phyloP scores from a whole-genome alignment of 352 stramenopile species.

The Phytophthora ramorum region DNA sequence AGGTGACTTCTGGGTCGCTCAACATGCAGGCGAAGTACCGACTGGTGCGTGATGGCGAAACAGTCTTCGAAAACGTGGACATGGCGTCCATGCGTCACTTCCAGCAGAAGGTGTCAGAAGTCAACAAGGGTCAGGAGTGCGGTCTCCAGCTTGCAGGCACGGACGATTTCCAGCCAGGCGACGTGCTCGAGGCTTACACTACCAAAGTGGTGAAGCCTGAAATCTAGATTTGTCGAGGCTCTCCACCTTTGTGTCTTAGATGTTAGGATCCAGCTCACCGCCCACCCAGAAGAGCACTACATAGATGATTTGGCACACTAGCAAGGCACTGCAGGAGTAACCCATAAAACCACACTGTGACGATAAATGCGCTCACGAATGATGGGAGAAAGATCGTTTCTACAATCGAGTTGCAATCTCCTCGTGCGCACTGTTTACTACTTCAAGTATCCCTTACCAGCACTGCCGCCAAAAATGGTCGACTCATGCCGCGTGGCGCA shows the following conservation, averaged over 20 bases:
- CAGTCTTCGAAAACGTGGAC: slow-evolving; percentile 83
- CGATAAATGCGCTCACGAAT: not conserved
- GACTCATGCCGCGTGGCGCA: not conserved
- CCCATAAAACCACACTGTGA: slow-evolving; percentile 26
- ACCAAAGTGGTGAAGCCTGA: slow-evolving; percentile 75
- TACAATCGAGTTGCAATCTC: slow-evolving; percentile 11
- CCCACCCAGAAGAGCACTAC: slow-evolving; percentile 9
- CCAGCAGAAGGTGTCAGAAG: slow-evolving; percentile 93
- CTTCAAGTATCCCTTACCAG: not conserved
- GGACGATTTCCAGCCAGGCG: slow-evolving; percentile 93
- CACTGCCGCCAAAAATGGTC: not conserved
- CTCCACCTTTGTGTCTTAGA: slow-evolving; percentile 15
- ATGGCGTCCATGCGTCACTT: slow-evolving; percentile 91
- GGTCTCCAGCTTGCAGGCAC: slow-evolving; percentile 95
- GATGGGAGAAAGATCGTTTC: not conserved
- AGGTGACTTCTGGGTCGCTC: slow-evolving; percentile 94
- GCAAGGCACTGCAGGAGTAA: slow-evolving; percentile 15
- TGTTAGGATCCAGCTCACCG: slow-evolving; percentile 16
- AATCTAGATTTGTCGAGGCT: slow-evolving; percentile 42
- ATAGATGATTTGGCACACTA: slow-evolving; percentile 26
- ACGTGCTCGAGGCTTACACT: slow-evolving; percentile 94
- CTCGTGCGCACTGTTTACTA: slow-evolving; percentile 4
- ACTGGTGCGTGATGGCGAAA: slow-evolving; percentile 92
- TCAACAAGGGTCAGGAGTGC: slow-evolving; percentile 97
- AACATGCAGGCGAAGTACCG: slow-evolving; percentile 87